Evolutionary conservation across 495 filamentous ascomycete genomes (phyloP).

Genomic region (Trichocladium uniseriatum): DNA sequence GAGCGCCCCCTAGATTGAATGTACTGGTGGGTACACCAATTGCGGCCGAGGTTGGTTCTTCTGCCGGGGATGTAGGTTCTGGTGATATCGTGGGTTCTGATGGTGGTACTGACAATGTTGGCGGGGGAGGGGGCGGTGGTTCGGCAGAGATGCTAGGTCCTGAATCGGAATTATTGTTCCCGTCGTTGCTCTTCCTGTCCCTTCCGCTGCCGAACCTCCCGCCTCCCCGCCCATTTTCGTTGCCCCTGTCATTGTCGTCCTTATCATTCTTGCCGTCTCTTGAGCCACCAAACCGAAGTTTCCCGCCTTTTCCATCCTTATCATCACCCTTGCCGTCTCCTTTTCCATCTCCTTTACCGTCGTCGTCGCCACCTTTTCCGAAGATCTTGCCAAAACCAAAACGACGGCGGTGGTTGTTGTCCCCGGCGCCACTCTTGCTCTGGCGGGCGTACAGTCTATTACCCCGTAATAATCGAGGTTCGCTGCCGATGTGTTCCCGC

Average conservation of each 20-base stretch:
- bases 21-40: not conserved
- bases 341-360: not conserved
- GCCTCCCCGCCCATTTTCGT: no score
- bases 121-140: not conserved
- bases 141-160: not conserved
- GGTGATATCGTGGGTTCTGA: not conserved
- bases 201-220: no score
- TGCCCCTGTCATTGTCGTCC: no score
- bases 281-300: no score
- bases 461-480: slow-evolving; percentile 2
- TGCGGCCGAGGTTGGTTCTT: not conserved
- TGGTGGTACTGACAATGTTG: not conserved
- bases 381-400: slow-evolving; percentile 2
- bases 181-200: no score
- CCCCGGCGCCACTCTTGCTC: slow-evolving; percentile 3
- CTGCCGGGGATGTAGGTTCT: no score
- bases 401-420: slow-evolving; percentile 2
- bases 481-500: slow-evolving; percentile 6
- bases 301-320: no score
- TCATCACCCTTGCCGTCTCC: not conserved
- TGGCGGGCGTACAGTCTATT: slow-evolving; percentile 7
- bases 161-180: no score
- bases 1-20: slow-evolving; percentile 1
- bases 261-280: no score
- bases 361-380: not conserved